phyloP scores from a whole-genome alignment of 2,329 filamentous ascomycete species.

The Calonectria pteridis region DNA sequence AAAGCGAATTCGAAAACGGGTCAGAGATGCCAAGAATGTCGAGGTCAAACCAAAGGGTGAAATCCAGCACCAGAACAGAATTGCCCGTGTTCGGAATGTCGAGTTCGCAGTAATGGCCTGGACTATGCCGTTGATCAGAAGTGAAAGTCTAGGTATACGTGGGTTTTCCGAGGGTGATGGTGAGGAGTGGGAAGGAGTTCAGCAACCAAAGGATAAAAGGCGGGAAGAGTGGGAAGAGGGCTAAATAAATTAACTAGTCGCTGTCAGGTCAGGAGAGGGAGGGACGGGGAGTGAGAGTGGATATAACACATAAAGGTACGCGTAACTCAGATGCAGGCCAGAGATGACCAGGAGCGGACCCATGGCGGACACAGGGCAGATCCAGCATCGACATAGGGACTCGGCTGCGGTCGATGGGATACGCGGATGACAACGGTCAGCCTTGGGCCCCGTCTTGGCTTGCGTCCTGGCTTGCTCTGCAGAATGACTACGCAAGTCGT shows the following conservation, averaged over 20 bases:
- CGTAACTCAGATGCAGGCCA: conserved; percentile 4
- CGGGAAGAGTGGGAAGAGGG: background rate
- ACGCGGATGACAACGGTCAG: conserved; percentile 8
- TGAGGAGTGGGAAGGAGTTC: background rate
- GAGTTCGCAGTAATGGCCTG: background rate
- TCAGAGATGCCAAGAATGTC: background rate
- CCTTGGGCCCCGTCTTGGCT: background rate
- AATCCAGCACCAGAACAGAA: background rate
- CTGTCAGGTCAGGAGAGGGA: background rate
- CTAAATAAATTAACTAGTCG: background rate
- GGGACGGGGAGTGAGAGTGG: background rate
- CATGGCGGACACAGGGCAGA: background rate
- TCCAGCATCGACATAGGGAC: background rate
- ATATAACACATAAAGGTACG: conserved; percentile 14
- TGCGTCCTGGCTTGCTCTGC: background rate
- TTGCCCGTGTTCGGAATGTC: no score
- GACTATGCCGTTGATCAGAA: background rate
- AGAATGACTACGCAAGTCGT: background rate
- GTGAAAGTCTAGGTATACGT: background rate
- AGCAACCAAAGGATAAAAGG: background rate
- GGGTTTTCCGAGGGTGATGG: background rate
- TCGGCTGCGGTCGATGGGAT: background rate
- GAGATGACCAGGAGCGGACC: background rate
- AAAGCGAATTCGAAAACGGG: background rate
- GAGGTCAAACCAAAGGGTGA: background rate